phyloP scores from a whole-genome alignment of 192 early-diverging fungal species.

The Lunasporangiospora selenospora region DNA sequence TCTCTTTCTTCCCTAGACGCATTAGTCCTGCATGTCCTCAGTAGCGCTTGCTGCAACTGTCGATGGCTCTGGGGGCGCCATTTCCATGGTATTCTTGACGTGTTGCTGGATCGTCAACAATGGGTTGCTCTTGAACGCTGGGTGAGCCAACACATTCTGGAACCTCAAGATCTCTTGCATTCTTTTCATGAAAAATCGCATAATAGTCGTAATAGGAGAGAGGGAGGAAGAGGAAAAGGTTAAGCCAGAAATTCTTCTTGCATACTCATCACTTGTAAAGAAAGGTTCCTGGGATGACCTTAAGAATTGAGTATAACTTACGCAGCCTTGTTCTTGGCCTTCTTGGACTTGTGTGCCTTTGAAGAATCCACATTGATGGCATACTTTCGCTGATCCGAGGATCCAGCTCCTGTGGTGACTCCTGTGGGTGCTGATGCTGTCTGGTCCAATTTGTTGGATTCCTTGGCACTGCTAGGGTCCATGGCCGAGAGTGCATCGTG shows the following conservation, averaged over 20 bases:
- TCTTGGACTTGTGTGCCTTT: constrained; percentile 49
- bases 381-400: constrained; percentile 27
- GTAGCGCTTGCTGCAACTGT: background rate
- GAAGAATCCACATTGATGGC: constrained; percentile 37
- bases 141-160: constrained; percentile 73
- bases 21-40: constrained; percentile 38
- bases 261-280: too few species aligned
- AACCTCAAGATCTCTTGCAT: constrained; percentile 75
- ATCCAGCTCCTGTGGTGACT: constrained; percentile 22
- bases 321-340: constrained; percentile 67
- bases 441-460: constrained; percentile 9
- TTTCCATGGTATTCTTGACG: constrained; percentile 71
- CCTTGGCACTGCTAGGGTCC: constrained; percentile 17
- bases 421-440: constrained; percentile 30
- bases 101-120: constrained; percentile 76
- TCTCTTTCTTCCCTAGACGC: too few species aligned
- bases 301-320: too few species aligned
- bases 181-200: constrained; percentile 33
- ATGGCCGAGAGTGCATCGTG: constrained; percentile 49
- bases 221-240: background rate
- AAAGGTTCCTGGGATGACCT: too few species aligned
- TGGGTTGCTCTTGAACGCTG: constrained; percentile 73
- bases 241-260: background rate
- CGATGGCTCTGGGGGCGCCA: constrained; percentile 39
- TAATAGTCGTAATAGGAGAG: background rate